Conservation (phyloP, 169 alveolate genomes). For the Theileria parva region DNA sequence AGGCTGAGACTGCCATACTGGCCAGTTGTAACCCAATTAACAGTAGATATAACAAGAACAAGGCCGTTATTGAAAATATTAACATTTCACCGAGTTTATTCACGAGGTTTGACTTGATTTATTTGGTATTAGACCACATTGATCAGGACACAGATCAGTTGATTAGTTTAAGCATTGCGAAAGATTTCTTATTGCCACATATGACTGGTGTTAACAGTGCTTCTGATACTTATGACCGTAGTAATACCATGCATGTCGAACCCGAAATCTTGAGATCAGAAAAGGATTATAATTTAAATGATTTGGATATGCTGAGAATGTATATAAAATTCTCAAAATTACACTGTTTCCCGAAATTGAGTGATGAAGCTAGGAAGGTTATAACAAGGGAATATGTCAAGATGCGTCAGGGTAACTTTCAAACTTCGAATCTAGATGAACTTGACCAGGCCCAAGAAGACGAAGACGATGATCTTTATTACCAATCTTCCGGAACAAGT, state of each 20-base stretch:
- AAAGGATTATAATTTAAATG: constrained; percentile 24
- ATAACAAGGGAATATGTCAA: constrained; percentile 85
- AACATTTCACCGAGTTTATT: constrained; percentile 96
- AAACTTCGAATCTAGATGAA: constrained; percentile 31
- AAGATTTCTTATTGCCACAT: constrained; percentile 7
- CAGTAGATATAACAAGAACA: constrained; percentile 92
- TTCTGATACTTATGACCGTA: neutral
- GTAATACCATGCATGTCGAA: constrained; percentile 63
- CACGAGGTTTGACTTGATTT: constrained; percentile 94
- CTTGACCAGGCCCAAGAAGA: constrained; percentile 26
- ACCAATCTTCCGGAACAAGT: constrained; percentile 2
- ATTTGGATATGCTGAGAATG: constrained; percentile 73
- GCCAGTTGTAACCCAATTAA: constrained; percentile 98
- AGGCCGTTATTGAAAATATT: constrained; percentile 96
- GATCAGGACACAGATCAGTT: constrained; percentile 85
- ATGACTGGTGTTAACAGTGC: constrained; percentile 32
- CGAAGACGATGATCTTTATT: constrained; percentile 1
- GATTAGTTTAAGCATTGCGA: constrained; percentile 14
- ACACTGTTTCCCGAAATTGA: constrained; percentile 87
- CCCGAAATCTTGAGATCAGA: constrained; percentile 72
- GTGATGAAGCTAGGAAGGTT: constrained; percentile 84
- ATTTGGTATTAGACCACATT: constrained; percentile 86
- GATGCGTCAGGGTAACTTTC: constrained; percentile 37
- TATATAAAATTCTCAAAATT: constrained; percentile 91
- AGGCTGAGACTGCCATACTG: constrained; percentile 96